Evolutionary conservation across 371 early-diverging fungal genomes (phyloP).

Genomic region (Basidiobolus meristosporus): DNA sequence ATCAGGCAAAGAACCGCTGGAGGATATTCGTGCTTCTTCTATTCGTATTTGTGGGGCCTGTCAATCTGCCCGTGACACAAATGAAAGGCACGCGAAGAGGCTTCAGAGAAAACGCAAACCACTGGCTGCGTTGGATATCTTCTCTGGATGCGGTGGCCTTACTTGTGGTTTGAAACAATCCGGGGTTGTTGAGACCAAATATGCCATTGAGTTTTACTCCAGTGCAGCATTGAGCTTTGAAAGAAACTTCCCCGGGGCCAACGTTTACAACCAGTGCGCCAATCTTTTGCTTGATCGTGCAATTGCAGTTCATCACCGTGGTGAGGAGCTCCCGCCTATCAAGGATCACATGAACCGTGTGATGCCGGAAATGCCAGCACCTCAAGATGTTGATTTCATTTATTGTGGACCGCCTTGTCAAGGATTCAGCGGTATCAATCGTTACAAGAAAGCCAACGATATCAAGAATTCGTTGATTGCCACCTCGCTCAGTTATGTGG

Average conservation of each 20-base stretch:
- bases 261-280: constrained; percentile 29
- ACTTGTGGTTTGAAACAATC: constrained; percentile 31
- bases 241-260: constrained; percentile 27
- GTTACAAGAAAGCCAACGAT: constrained; percentile 26
- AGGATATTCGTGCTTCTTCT: too few relatives aligned
- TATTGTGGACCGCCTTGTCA: constrained; percentile 51
- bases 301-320: constrained; percentile 13
- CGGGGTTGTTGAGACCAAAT: constrained; percentile 23
- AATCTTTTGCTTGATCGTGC: constrained; percentile 28
- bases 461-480: constrained; percentile 35
- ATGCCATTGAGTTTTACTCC: constrained; percentile 27
- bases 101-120: constrained; percentile 4
- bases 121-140: constrained; percentile 30
- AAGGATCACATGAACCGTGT: constrained; percentile 14
- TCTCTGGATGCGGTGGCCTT: constrained; percentile 41
- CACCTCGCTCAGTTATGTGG: constrained; percentile 32
- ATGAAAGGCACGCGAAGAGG: constrained; percentile 1
- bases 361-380: constrained; percentile 22
- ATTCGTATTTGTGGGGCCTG: too few relatives aligned
- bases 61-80: too few relatives aligned
- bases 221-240: constrained; percentile 30
- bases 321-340: constrained; percentile 4
- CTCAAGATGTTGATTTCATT: constrained; percentile 33
- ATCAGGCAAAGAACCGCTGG: constrained; percentile 4
- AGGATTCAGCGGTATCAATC: constrained; percentile 36